These are phyloP conservation scores for Ulota crispa DNA, from an alignment of 225 moss, liverwort and hornwort genomes.

Conservation along the genomic window DNA sequence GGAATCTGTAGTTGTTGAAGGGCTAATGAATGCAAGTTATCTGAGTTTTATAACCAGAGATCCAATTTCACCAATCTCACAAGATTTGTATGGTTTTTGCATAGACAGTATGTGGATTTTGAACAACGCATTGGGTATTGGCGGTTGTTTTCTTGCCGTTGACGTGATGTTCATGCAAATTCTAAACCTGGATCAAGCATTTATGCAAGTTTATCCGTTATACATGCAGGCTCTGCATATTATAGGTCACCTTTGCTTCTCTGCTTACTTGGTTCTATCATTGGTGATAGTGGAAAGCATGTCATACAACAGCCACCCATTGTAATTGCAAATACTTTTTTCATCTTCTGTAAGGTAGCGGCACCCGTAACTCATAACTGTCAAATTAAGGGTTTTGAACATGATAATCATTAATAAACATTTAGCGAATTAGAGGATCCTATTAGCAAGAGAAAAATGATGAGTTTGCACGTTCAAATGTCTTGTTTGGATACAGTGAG, in stretches of 20 bases:
- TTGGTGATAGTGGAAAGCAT: constrained; percentile 51
- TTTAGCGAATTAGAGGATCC: too few species aligned
- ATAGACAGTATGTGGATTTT: background rate
- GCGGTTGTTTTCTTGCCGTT: background rate
- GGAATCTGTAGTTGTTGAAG: background rate
- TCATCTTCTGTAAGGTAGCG: too few species aligned
- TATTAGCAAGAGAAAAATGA: too few species aligned
- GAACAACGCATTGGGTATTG: background rate
- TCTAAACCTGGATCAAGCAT: background rate
- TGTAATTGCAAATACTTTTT: too few species aligned
- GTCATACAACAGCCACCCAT: background rate
- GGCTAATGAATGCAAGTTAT: background rate
- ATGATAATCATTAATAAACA: too few species aligned
- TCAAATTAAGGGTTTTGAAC: too few species aligned
- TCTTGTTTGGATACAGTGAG: too few species aligned
- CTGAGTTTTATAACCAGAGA: background rate
- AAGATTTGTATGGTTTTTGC: background rate
- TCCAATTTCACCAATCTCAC: background rate
- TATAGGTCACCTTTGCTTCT: constrained; percentile 91
- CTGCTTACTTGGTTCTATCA: constrained; percentile 65
- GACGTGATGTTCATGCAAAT: background rate
- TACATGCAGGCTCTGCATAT: constrained; percentile 84
- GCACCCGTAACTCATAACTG: too few species aligned
- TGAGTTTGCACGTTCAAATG: too few species aligned
- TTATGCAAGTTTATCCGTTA: background rate